Evolutionary conservation across 805 yeast species (phyloP).

Genomic region (Ogataea populi-albae): DNA sequence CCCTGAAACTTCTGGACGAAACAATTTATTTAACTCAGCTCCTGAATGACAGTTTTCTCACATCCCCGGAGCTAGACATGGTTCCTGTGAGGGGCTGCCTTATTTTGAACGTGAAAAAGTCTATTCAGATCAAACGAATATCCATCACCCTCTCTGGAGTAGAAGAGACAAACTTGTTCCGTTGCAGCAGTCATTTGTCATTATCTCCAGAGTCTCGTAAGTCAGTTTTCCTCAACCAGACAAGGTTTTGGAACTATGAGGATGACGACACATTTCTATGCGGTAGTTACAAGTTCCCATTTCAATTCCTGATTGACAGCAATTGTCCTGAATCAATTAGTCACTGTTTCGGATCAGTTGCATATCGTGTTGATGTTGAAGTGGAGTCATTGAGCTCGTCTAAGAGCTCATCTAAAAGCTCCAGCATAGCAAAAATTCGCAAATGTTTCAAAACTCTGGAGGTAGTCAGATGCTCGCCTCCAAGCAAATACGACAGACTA

Average conservation of each 20-base stretch:
- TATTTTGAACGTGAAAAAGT: not conserved
- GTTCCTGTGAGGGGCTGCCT: not conserved
- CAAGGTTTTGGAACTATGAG: constrained; percentile 7
- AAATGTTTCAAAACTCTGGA: constrained; percentile 9
- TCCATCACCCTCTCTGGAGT: constrained; percentile 3
- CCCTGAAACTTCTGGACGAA: not conserved
- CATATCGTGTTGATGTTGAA: constrained; percentile 17
- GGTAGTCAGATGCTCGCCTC: constrained; percentile 17
- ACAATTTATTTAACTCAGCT: not conserved
- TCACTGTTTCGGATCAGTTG: constrained; percentile 20
- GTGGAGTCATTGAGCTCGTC: constrained; percentile 5
- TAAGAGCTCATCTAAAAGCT: not conserved
- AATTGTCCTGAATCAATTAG: constrained; percentile 24
- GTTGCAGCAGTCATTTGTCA: not conserved
- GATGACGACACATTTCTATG: constrained; percentile 11
- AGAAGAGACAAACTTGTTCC: not conserved
- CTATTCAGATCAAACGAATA: not conserved
- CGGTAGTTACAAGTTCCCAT: constrained; percentile 27
- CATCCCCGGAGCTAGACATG: not conserved
- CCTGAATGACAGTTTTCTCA: too few relatives aligned
- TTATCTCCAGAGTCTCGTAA: not conserved
- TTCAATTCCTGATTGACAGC: constrained; percentile 26
- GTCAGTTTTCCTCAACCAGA: constrained; percentile 1
- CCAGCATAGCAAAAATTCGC: constrained; percentile 3
- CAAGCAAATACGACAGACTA: constrained; percentile 1